phyloP scores from a whole-genome alignment of 352 stramenopile species.

The Phytophthora pinifolia region DNA sequence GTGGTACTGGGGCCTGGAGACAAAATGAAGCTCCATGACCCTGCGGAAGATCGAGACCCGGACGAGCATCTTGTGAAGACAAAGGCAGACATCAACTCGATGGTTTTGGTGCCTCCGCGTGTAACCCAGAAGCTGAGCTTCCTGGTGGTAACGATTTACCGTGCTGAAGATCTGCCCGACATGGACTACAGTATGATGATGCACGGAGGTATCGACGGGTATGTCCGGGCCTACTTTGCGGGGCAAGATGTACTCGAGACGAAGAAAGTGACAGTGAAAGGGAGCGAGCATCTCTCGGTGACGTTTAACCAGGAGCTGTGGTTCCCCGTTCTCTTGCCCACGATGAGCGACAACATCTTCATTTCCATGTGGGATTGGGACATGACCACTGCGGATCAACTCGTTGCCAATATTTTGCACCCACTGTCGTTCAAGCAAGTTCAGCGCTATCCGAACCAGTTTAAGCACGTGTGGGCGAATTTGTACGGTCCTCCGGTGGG shows the following conservation, averaged over 20 bases:
- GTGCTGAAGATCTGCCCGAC: constrained; percentile 75
- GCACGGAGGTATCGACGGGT: constrained; percentile 78
- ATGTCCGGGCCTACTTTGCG: constrained; percentile 75
- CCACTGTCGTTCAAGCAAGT: constrained; percentile 81
- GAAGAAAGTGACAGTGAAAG: constrained; percentile 67
- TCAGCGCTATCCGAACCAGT: constrained; percentile 55
- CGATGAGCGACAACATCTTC: constrained; percentile 81
- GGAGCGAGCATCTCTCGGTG: constrained; percentile 42
- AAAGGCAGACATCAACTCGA: constrained; percentile 70
- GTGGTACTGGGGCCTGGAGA: constrained; percentile 85
- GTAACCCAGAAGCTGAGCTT: constrained; percentile 72
- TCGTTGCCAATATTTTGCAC: constrained; percentile 64
- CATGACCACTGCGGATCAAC: constrained; percentile 57
- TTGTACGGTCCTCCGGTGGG: constrained; percentile 80
- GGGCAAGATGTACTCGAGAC: constrained; percentile 72
- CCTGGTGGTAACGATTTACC: constrained; percentile 78
- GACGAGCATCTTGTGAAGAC: constrained; percentile 44
- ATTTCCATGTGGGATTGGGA: constrained; percentile 87
- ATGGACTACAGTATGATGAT: constrained; percentile 81
- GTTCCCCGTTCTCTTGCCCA: constrained; percentile 82
- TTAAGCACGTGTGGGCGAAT: constrained; percentile 70
- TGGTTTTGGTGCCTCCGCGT: constrained; percentile 81
- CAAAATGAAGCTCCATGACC: constrained; percentile 69
- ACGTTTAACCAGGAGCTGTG: constrained; percentile 84
- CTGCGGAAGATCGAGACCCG: constrained; percentile 38